phyloP scores from a whole-genome alignment of 805 yeast genomes.

The Kazachstania bromeliacearum region DNA sequence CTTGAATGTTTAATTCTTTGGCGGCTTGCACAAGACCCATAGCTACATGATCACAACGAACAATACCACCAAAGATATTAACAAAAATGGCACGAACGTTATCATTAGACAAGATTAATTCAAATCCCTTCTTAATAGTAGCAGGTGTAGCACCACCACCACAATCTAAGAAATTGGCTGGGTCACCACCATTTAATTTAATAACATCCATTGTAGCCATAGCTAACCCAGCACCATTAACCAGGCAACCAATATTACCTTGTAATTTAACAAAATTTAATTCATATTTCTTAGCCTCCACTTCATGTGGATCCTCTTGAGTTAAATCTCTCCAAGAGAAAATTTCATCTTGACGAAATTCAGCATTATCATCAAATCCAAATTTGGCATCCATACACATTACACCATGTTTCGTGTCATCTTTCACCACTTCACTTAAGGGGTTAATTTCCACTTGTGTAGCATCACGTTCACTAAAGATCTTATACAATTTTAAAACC shows the following conservation, averaged over 20 bases:
- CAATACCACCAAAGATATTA: constrained; percentile 98
- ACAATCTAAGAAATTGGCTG: constrained; percentile 98
- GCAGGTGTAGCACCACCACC: constrained; percentile 99
- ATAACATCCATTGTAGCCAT: constrained; percentile 99
- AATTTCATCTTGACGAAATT: constrained; percentile 88
- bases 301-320: constrained; percentile 97
- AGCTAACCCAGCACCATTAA: constrained; percentile 99
- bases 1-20: constrained; percentile 77
- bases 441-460: constrained; percentile 99
- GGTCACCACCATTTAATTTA: constrained; percentile 95
- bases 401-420: constrained; percentile 52
- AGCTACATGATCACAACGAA: constrained; percentile 98
- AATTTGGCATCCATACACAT: constrained; percentile 99
- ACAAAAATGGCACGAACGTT: constrained; percentile 92
- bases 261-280: constrained; percentile 95
- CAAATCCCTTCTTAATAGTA: constrained; percentile 95
- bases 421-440: constrained; percentile 74
- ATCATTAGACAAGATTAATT: constrained; percentile 80
- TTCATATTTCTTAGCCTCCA: constrained; percentile 80
- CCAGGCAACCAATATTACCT: constrained; percentile 97
- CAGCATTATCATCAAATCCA: constrained; percentile 94
- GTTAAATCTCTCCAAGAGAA: constrained; percentile 86
- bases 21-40: constrained; percentile 94
- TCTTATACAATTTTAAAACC: constrained; percentile 77
- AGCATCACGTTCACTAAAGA: constrained; percentile 86